These are phyloP conservation scores for Beauveria scarabaeidicola DNA, from an alignment of 2,329 filamentous ascomycete species.

Conservation along the genomic window DNA sequence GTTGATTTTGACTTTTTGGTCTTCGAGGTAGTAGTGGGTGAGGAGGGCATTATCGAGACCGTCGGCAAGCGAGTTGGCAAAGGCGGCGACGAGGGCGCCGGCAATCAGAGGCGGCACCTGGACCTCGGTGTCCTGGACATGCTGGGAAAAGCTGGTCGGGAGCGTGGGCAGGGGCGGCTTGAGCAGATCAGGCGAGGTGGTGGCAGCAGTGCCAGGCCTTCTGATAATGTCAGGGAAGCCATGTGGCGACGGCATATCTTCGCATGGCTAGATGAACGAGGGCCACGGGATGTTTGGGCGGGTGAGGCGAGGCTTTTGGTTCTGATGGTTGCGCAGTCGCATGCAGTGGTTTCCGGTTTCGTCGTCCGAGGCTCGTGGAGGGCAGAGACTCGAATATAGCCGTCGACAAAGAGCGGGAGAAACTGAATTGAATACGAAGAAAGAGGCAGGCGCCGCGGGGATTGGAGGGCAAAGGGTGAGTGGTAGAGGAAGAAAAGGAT, in stretches of 20 bases:
- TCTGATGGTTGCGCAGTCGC: not conserved
- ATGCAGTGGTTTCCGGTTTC: not conserved
- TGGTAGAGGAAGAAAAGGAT: not conserved
- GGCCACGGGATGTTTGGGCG: not conserved
- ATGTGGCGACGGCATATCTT: slow-evolving; percentile 23
- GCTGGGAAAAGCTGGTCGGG: slow-evolving; percentile 21
- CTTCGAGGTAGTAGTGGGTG: slow-evolving; percentile 28
- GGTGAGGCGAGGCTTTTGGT: not conserved
- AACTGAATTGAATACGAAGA: not conserved
- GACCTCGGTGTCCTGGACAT: slow-evolving; percentile 23
- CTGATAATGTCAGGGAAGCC: slow-evolving; percentile 19
- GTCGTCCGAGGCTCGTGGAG: not conserved
- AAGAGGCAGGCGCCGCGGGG: not conserved
- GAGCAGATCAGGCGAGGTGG: slow-evolving; percentile 12
- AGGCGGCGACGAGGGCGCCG: slow-evolving; percentile 26
- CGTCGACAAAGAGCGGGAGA: not conserved
- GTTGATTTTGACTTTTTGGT: slow-evolving; percentile 25
- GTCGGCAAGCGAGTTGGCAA: slow-evolving; percentile 26
- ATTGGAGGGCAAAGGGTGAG: not conserved
- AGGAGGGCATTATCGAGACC: slow-evolving; percentile 28
- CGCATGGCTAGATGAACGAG: slow-evolving; percentile 17
- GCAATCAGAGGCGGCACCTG: slow-evolving; percentile 28
- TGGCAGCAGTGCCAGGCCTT: slow-evolving; percentile 15
- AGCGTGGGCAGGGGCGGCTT: slow-evolving; percentile 28
- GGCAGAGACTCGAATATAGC: not conserved